Base-by-base conservation (phyloP, 2,329 filamentous ascomycete genomes). In the Microdochium nivale region DNA sequence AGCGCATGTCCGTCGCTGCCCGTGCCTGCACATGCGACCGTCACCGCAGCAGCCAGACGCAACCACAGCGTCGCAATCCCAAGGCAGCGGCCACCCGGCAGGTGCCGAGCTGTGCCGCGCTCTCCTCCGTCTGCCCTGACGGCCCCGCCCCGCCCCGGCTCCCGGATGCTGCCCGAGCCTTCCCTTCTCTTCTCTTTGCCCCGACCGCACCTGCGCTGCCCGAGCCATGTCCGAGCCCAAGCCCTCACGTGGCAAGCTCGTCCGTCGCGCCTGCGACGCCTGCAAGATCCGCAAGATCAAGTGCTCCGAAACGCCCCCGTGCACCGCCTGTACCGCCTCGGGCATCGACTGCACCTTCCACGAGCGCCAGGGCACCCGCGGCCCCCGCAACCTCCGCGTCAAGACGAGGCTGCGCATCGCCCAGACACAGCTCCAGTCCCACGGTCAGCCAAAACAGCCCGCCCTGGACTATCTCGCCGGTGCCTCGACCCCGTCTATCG, bases 221-320 rank as follows among this genome's bases (percentile, higher is more conserved):
- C 40, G 3, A 21, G 40, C 9, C 40, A 44, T 44, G 40, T 19
- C 40, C 9, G 40, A 44, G 40, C 40, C 40, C 40, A 44, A 44
- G 40, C 14, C 40, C 14, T 44, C 40, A 19, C 40, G 40, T 19
- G 40, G 40, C 40, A 44, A 44, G 21, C 40, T 44, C 19, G 40
- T 44, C n/a, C 40, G 40, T 11, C 40, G 40, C 21, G 40, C 40
- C 40, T 78, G 75, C 59, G 75, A 78, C 54, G 73, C 70, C 21
- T 79, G 76, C 64, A 77, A 76, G 63, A 69, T 79, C 43, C 70
- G 76, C 51, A 79, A 79, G 63, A 72, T 78, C 53, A 70, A 71
- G 47, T 79, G 76, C 59, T 71, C 70, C 14, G 76, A 75, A 48
- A 62, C 65, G 2, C 65, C 71, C 23, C 76, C 76, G 7, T 79